Percentiles rank a stretch among this genome's conserved stretches.
These are phyloP conservation scores for Debaryomyces prosopidis DNA, from an alignment of 805 yeast genomes.

Conservation along the genomic window DNA sequence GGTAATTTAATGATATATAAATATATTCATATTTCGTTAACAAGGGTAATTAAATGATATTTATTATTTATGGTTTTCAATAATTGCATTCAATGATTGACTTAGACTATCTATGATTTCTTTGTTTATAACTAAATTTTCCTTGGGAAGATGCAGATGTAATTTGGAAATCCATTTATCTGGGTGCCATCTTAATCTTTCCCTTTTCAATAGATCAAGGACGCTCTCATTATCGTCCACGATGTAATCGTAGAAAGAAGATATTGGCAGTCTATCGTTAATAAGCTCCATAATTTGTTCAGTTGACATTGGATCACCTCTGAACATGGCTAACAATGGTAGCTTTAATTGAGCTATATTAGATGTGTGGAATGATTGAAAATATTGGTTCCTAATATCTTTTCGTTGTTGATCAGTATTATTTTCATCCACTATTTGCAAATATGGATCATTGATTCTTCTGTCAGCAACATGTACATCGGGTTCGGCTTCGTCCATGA, in stretches of 20 bases:
- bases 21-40: not conserved
- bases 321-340: constrained; percentile 16
- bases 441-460: constrained; percentile 35
- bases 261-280: constrained; percentile 20
- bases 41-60: not conserved
- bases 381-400: constrained; percentile 12
- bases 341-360: constrained; percentile 9
- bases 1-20: not conserved
- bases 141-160: constrained; percentile 4
- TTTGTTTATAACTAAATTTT: constrained; percentile 18
- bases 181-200: constrained; percentile 71
- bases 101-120: constrained; percentile 30
- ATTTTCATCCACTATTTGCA: constrained; percentile 5
- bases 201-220: constrained; percentile 37
- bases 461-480: constrained; percentile 38
- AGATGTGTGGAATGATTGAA: constrained; percentile 12
- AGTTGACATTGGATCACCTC: constrained; percentile 6
- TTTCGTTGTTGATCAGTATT: constrained; percentile 4
- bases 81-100: constrained; percentile 29
- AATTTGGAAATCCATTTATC: constrained; percentile 51
- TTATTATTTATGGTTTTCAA: constrained; percentile 13
- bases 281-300: constrained; percentile 15
- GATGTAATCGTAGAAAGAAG: constrained; percentile 27
- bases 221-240: constrained; percentile 12
- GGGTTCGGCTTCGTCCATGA: constrained; percentile 33